Evolutionary conservation across 106 monocot species (phyloP).

Genomic region (Acorus calamus): DNA sequence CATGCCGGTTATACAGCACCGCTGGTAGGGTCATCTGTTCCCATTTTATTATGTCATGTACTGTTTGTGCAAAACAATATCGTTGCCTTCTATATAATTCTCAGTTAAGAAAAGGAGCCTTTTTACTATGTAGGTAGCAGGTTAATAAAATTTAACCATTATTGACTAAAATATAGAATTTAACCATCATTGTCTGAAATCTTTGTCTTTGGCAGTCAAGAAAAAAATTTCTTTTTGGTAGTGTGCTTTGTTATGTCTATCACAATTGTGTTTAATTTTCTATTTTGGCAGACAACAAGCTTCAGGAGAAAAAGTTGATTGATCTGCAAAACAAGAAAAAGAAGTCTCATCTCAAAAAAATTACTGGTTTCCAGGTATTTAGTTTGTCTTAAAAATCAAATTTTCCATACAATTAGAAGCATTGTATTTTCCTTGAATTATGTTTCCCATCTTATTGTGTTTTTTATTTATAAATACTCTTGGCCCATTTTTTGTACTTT

Average conservation of each 20-base stretch:
- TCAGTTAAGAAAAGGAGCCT: no score
- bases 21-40: conserved; percentile 28
- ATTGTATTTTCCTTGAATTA: background rate
- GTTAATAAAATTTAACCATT: no score
- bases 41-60: background rate
- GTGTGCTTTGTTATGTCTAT: no score
- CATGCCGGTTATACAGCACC: conserved; percentile 51
- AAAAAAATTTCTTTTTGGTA: no score
- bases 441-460: background rate
- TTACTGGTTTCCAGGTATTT: conserved; percentile 90
- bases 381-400: no score
- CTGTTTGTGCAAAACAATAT: background rate
- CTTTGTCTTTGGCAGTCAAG: no score
- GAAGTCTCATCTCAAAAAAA: conserved; percentile 68
- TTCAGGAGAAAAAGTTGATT: conserved; percentile 58
- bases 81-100: no score
- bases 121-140: no score
- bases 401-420: no score
- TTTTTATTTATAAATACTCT: background rate
- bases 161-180: no score
- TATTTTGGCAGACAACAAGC: conserved; percentile 58
- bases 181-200: no score
- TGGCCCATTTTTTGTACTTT: background rate
- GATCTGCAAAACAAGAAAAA: conserved; percentile 72
- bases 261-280: background rate